Evolutionary conservation across 2,329 filamentous ascomycete genomes (phyloP).

Genomic region (Nigrograna mackinnonii): DNA sequence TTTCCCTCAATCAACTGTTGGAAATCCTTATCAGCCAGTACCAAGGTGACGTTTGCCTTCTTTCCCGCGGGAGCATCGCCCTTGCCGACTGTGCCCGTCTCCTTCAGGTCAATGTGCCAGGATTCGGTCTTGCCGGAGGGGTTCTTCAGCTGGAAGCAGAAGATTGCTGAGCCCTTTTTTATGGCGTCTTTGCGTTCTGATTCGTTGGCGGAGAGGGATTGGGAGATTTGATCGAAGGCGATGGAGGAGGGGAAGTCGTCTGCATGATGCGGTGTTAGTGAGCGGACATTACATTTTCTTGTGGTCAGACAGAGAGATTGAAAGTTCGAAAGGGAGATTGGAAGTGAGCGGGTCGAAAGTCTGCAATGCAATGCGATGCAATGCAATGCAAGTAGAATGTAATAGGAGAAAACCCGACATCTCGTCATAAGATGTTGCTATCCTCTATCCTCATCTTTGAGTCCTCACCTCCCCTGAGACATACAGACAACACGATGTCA

Average conservation of each 20-base stretch:
- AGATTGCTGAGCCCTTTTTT: slow-evolving; percentile 84
- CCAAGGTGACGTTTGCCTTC: slow-evolving; percentile 88
- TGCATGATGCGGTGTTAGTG: slow-evolving; percentile 12
- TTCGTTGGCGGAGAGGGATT: slow-evolving; percentile 68
- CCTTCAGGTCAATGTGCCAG: slow-evolving; percentile 96
- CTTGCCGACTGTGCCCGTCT: slow-evolving; percentile 79
- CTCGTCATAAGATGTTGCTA: too few species aligned
- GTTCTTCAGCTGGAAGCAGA: slow-evolving; percentile 94
- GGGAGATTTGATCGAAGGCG: slow-evolving; percentile 88
- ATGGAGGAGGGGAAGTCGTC: slow-evolving; percentile 81
- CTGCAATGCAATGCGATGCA: too few species aligned
- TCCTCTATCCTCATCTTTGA: too few species aligned
- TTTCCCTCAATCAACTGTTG: slow-evolving; percentile 80
- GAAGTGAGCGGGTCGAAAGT: neutral
- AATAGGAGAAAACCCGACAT: too few species aligned
- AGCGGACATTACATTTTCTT: too few species aligned
- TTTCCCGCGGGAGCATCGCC: slow-evolving; percentile 69
- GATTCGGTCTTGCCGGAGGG: slow-evolving; percentile 73
- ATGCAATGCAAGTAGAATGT: too few species aligned
- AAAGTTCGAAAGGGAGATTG: too few species aligned
- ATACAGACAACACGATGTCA: too few species aligned
- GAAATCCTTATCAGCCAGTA: slow-evolving; percentile 86
- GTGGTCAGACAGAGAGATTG: too few species aligned
- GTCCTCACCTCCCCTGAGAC: too few species aligned
- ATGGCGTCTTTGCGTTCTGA: slow-evolving; percentile 84